Conservation (phyloP, 2,329 filamentous ascomycete genomes). For the Elsinoe arachidis region DNA sequence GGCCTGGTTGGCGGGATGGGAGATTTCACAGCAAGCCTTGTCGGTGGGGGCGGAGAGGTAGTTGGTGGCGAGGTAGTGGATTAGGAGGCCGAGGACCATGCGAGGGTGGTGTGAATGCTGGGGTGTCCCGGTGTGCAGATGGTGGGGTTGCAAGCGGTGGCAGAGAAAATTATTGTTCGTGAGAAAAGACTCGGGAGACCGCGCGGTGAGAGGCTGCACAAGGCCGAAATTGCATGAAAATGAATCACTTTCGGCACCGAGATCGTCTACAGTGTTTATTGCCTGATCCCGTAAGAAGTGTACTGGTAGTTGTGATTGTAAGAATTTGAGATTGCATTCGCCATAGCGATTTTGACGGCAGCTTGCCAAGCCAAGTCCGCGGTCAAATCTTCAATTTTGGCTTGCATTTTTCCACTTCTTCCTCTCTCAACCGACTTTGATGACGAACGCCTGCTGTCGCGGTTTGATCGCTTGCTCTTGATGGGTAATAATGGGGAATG, state of each 20-base stretch:
- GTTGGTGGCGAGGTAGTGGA: not conserved
- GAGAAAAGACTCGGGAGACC: not conserved
- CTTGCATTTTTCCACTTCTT: not conserved
- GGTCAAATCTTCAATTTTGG: slow-evolving; percentile 5
- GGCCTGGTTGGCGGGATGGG: not conserved
- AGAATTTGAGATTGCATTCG: slow-evolving; percentile 9
- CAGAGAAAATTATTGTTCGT: not conserved
- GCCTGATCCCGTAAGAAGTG: not conserved
- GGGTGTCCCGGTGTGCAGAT: not conserved
- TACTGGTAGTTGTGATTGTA: slow-evolving; percentile 6
- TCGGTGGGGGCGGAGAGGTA: not conserved
- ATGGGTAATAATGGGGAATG: not conserved
- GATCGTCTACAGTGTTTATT: not conserved
- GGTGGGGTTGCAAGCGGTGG: not conserved
- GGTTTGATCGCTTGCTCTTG: slow-evolving; percentile 2
- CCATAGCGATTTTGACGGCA: not conserved
- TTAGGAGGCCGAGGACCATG: not conserved
- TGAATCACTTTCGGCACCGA: no score
- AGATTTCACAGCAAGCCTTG: not conserved
- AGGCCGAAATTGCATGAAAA: not conserved
- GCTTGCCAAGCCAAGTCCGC: slow-evolving; percentile 8
- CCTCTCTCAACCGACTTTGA: not conserved
- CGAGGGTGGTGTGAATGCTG: not conserved
- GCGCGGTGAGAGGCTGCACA: not conserved
- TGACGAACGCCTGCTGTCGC: not conserved